These are phyloP conservation scores for Colletotrichum trifolii DNA, from an alignment of 2,329 filamentous ascomycete genomes.

Conservation along the genomic window DNA sequence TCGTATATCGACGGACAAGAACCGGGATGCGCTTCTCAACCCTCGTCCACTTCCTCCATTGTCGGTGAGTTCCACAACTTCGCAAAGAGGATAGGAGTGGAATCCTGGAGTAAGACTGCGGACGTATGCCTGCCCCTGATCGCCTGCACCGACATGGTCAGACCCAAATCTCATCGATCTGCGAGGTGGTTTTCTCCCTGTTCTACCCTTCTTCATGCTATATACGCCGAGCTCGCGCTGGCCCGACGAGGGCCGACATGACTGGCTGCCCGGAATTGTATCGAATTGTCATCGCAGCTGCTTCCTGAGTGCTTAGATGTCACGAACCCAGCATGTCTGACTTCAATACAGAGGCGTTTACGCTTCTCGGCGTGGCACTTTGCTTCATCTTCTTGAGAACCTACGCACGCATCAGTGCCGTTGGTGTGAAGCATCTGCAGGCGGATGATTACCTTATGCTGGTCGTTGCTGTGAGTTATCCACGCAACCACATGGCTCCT, in stretches of 20 bases:
- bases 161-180: slow-evolving; percentile 15
- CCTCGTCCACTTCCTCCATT: background rate
- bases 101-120: slow-evolving; percentile 9
- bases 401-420: slow-evolving; percentile 58
- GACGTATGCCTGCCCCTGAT: slow-evolving; percentile 10
- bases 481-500: slow-evolving; percentile 15
- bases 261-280: no score
- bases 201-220: background rate
- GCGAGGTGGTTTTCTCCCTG: background rate
- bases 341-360: slow-evolving; percentile 49
- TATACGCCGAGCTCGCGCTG: slow-evolving; percentile 15
- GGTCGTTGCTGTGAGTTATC: slow-evolving; percentile 34
- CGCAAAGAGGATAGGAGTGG: slow-evolving; percentile 1
- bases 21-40: background rate
- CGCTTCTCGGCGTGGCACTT: slow-evolving; percentile 61
- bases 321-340: slow-evolving; percentile 29
- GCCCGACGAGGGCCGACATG: background rate
- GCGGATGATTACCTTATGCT: slow-evolving; percentile 64
- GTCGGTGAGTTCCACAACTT: slow-evolving; percentile 6
- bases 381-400: slow-evolving; percentile 62
- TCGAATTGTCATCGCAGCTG: no score
- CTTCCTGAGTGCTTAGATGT: background rate
- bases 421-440: slow-evolving; percentile 62
- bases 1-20: no score
- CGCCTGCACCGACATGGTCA: background rate